Conservation (phyloP, 2,329 filamentous ascomycete species). For the Cercospora brassicicola region DNA sequence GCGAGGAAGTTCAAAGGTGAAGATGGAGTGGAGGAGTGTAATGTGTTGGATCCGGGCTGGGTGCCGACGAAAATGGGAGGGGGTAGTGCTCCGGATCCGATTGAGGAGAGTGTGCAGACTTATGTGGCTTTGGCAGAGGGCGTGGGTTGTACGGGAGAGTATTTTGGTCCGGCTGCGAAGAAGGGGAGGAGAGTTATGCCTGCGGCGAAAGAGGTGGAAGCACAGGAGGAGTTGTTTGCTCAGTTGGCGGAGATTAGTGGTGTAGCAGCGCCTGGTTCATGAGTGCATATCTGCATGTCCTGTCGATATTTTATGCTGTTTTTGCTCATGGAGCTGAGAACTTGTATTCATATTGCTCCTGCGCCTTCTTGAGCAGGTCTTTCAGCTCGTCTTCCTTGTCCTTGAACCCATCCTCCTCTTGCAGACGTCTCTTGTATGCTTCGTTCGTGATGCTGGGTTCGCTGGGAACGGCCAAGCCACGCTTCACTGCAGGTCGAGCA, state of each 20-base stretch:
- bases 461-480: conserved; percentile 41
- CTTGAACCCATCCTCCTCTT: conserved; percentile 52
- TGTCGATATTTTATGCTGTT: background rate
- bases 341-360: conserved; percentile 51
- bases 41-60: conserved; percentile 15
- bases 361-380: conserved; percentile 43
- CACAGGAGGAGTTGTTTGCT: conserved; percentile 12
- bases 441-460: conserved; percentile 47
- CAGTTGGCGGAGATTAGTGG: conserved; percentile 12
- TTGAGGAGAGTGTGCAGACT: conserved; percentile 14
- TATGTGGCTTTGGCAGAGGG: conserved; percentile 18
- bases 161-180: conserved; percentile 11
- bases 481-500: conserved; percentile 46
- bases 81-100: conserved; percentile 6
- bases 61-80: conserved; percentile 19
- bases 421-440: conserved; percentile 44
- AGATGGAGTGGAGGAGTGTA: conserved; percentile 15
- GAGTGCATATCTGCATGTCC: background rate
- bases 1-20: background rate
- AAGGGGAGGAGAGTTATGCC: conserved; percentile 5
- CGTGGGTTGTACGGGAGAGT: conserved; percentile 6
- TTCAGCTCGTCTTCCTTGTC: conserved; percentile 46
- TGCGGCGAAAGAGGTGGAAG: conserved; percentile 1
- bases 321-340: conserved; percentile 34
- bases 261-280: background rate